A percentile compares a stretch with the other conserved stretches of the same genome.
phyloP scores from a whole-genome alignment of 169 alveolate species.

The Neospora caninum region DNA sequence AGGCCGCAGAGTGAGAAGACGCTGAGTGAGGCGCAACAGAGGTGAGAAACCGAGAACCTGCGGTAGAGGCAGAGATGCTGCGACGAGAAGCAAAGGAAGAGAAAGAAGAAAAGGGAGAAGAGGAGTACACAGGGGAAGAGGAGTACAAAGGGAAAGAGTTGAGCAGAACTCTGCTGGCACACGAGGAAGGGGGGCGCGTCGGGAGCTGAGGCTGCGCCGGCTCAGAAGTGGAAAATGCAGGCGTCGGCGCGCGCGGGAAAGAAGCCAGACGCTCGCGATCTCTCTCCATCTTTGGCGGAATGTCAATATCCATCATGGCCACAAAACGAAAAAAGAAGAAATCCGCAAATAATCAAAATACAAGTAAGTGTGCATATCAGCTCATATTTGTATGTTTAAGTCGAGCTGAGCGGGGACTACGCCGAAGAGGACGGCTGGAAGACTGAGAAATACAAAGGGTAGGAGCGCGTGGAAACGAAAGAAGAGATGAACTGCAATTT shows the following conservation, averaged over 20 bases:
- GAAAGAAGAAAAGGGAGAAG: background rate
- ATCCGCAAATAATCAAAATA: background rate
- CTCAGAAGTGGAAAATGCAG: background rate
- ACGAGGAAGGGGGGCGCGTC: background rate
- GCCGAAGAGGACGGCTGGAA: too few relatives aligned
- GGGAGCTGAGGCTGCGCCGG: background rate
- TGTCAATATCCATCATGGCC: background rate
- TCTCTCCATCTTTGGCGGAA: background rate
- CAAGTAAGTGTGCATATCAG: background rate
- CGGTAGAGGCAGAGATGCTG: background rate
- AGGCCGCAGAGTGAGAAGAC: background rate
- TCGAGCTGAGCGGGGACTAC: too few relatives aligned
- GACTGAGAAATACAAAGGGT: too few relatives aligned
- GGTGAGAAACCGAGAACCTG: background rate
- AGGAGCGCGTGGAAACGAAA: too few relatives aligned
- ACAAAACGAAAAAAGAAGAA: background rate
- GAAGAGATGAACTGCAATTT: too few relatives aligned
- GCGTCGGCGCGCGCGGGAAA: background rate
- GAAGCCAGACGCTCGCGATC: background rate
- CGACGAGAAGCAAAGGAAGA: background rate
- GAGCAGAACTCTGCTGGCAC: slow-evolving; percentile 4
- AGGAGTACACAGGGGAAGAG: background rate
- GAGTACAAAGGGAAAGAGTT: background rate
- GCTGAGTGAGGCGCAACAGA: background rate
- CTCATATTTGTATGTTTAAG: background rate